These are phyloP conservation scores for Aleurites moluccanus DNA, from an alignment of 441 rosid genomes.

Conservation along the genomic window DNA sequence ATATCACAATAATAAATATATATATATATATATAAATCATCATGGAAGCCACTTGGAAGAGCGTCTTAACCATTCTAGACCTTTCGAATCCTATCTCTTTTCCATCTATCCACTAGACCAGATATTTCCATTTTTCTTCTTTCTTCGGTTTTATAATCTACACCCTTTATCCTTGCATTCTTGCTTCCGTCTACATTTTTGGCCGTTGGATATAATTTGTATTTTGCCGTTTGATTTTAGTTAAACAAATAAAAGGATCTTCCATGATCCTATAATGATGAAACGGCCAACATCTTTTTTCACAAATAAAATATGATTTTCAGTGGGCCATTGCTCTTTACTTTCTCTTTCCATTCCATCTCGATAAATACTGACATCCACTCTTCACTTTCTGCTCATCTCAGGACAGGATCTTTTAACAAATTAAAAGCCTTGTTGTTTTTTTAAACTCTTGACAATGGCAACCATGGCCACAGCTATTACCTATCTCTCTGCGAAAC, in stretches of 20 bases:
- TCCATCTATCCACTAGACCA: not conserved
- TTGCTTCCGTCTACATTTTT: too few species aligned
- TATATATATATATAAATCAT: not conserved
- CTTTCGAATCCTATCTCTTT: constrained; percentile 3
- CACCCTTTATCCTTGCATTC: too few species aligned
- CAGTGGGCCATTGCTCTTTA: not conserved
- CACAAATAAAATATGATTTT: not conserved
- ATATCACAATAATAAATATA: too few species aligned
- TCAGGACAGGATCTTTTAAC: not conserved
- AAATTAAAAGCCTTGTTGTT: not conserved
- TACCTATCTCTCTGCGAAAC: not conserved
- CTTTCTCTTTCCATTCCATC: not conserved
- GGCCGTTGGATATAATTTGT: too few species aligned
- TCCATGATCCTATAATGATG: not conserved
- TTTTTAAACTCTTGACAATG: not conserved
- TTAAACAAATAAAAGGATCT: not conserved
- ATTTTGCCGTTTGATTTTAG: not conserved
- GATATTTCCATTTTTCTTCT: not conserved
- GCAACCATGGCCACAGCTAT: constrained; percentile 19
- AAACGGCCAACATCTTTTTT: not conserved
- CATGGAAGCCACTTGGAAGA: constrained; percentile 13
- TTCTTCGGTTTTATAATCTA: too few species aligned
- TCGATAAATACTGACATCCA: not conserved
- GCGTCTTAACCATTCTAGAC: not conserved
- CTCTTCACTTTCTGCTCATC: not conserved